Conservation (phyloP, 371 early-diverging fungal species). For the Zychaea mexicana region DNA sequence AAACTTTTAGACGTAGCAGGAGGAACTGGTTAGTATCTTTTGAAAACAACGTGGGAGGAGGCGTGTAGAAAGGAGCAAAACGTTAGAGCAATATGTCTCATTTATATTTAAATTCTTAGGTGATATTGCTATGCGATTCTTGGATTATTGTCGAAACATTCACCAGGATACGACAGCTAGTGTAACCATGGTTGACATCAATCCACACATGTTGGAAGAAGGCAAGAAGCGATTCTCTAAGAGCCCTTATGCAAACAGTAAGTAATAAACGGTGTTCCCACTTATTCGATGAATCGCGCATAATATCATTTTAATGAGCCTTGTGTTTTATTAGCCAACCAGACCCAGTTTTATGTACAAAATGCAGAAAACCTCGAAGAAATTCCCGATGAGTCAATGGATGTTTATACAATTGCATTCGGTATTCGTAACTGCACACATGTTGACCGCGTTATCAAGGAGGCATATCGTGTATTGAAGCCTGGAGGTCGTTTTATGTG, state of each 20-base stretch:
- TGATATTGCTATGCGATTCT: conserved; percentile 93
- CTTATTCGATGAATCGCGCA: neutral
- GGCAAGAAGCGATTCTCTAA: conserved; percentile 78
- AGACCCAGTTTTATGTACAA: conserved; percentile 75
- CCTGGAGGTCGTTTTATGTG: conserved; percentile 96
- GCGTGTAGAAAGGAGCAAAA: neutral
- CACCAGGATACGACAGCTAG: conserved; percentile 69
- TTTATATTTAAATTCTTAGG: conserved; percentile 41
- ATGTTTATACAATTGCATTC: conserved; percentile 95
- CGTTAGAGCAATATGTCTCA: too few relatives aligned
- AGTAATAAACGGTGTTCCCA: too few relatives aligned
- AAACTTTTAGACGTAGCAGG: conserved; percentile 96
- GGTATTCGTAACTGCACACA: conserved; percentile 97
- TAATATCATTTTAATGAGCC: neutral
- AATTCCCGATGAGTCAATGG: conserved; percentile 79
- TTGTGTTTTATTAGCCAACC: conserved; percentile 48
- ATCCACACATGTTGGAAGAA: conserved; percentile 93
- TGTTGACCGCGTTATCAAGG: conserved; percentile 83
- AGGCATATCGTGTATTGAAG: conserved; percentile 93
- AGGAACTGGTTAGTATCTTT: conserved; percentile 76
- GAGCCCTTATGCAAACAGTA: conserved; percentile 65
- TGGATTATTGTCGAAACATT: conserved; percentile 76
- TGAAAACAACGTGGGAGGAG: neutral
- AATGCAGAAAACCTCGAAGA: conserved; percentile 88
- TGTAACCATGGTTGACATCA: conserved; percentile 94